Evolutionary conservation across 306 rosid species (phyloP).

Genomic region (Lagenaria siceraria): DNA sequence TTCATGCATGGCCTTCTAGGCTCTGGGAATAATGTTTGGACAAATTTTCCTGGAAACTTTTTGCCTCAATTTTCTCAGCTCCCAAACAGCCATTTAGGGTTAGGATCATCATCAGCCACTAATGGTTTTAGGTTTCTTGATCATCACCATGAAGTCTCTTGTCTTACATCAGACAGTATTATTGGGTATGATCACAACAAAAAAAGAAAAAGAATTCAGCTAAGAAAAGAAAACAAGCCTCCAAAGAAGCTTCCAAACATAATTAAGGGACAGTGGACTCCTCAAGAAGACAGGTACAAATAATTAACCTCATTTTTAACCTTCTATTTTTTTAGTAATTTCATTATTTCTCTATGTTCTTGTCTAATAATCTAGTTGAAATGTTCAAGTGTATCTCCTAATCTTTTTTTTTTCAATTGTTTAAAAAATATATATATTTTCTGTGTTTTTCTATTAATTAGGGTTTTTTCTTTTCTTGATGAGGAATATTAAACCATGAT

Average conservation of each 20-base stretch:
- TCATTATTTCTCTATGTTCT: too few species aligned
- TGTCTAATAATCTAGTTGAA: too few species aligned
- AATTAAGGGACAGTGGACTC: constrained; percentile 63
- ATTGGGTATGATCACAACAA: neutral
- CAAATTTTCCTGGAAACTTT: constrained; percentile 1
- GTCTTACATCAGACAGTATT: too few species aligned
- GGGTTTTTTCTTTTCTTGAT: neutral
- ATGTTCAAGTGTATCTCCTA: too few species aligned
- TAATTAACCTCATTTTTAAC: neutral
- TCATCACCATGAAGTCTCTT: too few species aligned
- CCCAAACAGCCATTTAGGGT: neutral
- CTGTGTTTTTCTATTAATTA: neutral
- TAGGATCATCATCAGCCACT: constrained; percentile 5
- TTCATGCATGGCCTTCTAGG: constrained; percentile 17
- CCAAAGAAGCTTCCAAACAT: constrained; percentile 7
- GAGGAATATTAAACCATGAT: neutral
- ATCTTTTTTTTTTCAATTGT: neutral
- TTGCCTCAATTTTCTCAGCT: neutral
- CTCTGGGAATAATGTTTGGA: neutral
- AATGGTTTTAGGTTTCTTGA: neutral
- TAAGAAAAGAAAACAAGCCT: constrained; percentile 1
- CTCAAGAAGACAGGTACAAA: constrained; percentile 45
- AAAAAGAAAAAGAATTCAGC: neutral
- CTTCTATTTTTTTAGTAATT: neutral
- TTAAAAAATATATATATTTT: neutral